Base-by-base conservation (phyloP, 140 eudicot species). In the Flaveria floridana region DNA sequence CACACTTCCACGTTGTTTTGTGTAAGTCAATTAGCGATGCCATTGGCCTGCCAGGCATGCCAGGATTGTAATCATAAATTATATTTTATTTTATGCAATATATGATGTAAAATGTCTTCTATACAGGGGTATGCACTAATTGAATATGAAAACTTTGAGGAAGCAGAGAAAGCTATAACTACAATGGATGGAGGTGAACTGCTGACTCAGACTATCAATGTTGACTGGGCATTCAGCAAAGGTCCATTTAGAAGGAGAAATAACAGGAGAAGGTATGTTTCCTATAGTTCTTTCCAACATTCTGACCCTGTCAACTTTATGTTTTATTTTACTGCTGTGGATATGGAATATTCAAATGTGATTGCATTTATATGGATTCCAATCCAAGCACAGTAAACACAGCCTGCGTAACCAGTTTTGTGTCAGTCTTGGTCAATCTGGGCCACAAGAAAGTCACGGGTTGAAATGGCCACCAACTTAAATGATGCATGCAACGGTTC, bases 151-250 rank as follows among this genome's bases (percentile, higher is more conserved):
- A 87, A 81, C 68, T 87, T 76, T 79, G 96, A 87, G 41, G 99
- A 94, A 68, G 99, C 99, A 34, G 90, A 90, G 78, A 76, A 64
- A 73, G 97, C 98, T 59, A 93, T 93, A 79, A 78, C 75, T 19
- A 80, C 62, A 78, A 81, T 90, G 98, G 91, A 88, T 73, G 98
- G 97, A 16, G 81, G 84, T 70, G 88, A 86, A 78, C 65, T 93
- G 84, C 96, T 93, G 68, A 86, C 89, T 50, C 97, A 88, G 74
- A 55, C 70, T 42, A 86, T 93, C n/a, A 85, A 79, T 75, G 97
- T 93, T 41, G 94, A 90, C 65, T 93, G 98, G 98, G 98, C 98
- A 47, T 94, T 94, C 78, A 88, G 97, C 88, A 90, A 87, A 84
- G 97, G 99, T n/a, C 99, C 99, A 9, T 88, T 85, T 65, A 86